Conservation (phyloP, 2,329 filamentous ascomycete species). For the Sphaerostilbella broomeana region DNA sequence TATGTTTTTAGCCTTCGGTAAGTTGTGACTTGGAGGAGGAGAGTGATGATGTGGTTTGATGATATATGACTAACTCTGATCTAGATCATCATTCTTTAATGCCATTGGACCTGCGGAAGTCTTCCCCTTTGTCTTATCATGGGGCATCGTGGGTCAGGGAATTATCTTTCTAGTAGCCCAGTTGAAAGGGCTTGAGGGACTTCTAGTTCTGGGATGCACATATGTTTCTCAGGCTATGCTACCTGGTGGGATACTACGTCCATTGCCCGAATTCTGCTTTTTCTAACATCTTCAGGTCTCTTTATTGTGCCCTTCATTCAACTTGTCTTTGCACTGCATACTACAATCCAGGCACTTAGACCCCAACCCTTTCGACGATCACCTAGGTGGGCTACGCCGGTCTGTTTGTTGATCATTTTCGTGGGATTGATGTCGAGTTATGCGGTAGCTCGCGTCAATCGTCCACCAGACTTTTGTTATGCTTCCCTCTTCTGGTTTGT, state of each 20-base stretch:
- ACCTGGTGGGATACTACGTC: conserved; percentile 40
- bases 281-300: conserved; percentile 43
- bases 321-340: conserved; percentile 58
- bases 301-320: conserved; percentile 62
- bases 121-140: conserved; percentile 50
- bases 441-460: conserved; percentile 49
- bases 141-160: conserved; percentile 53
- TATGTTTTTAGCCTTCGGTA: conserved; percentile 38
- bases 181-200: conserved; percentile 44
- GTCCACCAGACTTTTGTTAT: conserved; percentile 55
- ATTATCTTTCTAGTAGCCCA: conserved; percentile 52
- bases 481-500: conserved; percentile 64
- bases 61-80: conserved; percentile 4
- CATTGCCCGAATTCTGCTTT: not conserved
- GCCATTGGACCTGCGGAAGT: conserved; percentile 43
- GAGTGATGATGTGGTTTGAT: too few species aligned
- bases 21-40: conserved; percentile 7
- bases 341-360: conserved; percentile 48
- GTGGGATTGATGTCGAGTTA: conserved; percentile 50
- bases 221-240: conserved; percentile 52
- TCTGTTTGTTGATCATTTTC: conserved; percentile 18
- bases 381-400: conserved; percentile 51
- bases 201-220: conserved; percentile 48
- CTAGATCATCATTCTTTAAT: conserved; percentile 33
- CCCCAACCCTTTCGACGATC: conserved; percentile 51